Evolutionary conservation across 148 eudicot species (phyloP), one percentile per base, ranked within the genome.

Genomic region (Arbutus unedo): DNA sequence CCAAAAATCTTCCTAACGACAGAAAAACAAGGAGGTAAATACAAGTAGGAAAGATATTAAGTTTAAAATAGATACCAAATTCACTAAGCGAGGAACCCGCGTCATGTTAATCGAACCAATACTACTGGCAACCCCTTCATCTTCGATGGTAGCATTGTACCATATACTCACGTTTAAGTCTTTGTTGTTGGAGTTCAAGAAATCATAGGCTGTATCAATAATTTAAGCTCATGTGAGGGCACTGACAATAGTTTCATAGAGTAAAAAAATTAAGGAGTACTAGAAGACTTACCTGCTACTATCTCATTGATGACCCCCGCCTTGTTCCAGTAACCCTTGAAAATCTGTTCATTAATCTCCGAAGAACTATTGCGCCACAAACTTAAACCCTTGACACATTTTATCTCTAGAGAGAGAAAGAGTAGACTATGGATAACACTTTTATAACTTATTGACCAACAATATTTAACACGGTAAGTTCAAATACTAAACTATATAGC

Each of bases 71-170:
- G 16, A 68, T 96, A 96, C 99, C 99, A 96, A 77, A 87, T 96
- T 96, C 83, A 96, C 89, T 31, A 91, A 86, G 23, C 97, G 95
- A 48, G 94, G 92, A 79, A 96, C 88, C 75, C 98, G 90, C 76
- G 84, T 45, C 86, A 93, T 79, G n/a, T n/a, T n/a, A n/a, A n/a
- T n/a, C n/a, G n/a, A n/a, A n/a, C n/a, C n/a, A n/a, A n/a, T n/a
- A n/a, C n/a, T n/a, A n/a, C n/a, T n/a, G n/a, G n/a, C 59, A 82
- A 8, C 3, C 6, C 5, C 68, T 62, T 21, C 89, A 88, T 90
- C 92, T 85, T 91, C 88, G 79, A 89, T 89, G 62, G 95, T 93
- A 83, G 97, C 79, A 72, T 96, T 93, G 84, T 94, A 92, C 98
- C 98, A 96, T 85, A 96, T 79, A 66, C 72, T 93, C 86, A 90